phyloP scores from a whole-genome alignment of 2,329 filamentous ascomycete species.

The Xylaria polymorpha region DNA sequence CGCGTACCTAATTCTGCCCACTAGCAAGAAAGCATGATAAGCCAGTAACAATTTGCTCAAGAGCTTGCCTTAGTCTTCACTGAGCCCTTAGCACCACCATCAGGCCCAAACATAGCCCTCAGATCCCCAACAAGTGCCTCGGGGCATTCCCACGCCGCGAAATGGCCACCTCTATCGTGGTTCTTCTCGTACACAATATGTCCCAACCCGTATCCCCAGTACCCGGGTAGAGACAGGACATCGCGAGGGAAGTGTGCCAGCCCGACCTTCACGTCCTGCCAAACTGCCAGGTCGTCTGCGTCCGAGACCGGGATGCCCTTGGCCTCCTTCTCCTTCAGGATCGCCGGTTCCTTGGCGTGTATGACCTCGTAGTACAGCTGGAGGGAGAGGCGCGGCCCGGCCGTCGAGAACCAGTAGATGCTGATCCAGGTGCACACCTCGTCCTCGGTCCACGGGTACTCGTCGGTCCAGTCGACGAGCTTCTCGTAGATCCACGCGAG shows the following conservation, averaged over 20 bases:
- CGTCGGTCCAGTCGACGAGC: constrained; percentile 78
- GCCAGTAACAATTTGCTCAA: constrained; percentile 24
- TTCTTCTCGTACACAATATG: constrained; percentile 61
- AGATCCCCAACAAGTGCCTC: constrained; percentile 59
- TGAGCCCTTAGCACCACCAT: constrained; percentile 47
- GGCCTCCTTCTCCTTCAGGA: constrained; percentile 56
- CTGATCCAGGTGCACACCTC: constrained; percentile 80
- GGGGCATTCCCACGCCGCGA: constrained; percentile 62
- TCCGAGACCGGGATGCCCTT: constrained; percentile 14
- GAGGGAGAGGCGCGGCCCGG: constrained; percentile 71
- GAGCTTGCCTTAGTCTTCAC: constrained; percentile 30
- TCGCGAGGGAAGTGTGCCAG: constrained; percentile 64
- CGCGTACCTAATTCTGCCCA: not conserved
- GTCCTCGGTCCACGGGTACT: constrained; percentile 77
- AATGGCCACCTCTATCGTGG: constrained; percentile 59
- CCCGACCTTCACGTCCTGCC: constrained; percentile 59
- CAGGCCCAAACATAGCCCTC: constrained; percentile 60
- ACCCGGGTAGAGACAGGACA: constrained; percentile 58
- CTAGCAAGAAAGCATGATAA: constrained; percentile 5
- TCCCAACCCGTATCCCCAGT: constrained; percentile 63
- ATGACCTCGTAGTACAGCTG: constrained; percentile 77
- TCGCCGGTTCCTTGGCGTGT: constrained; percentile 66
- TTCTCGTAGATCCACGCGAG: constrained; percentile 87
- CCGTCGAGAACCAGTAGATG: constrained; percentile 76
- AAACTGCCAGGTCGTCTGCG: constrained; percentile 24